phyloP scores from a whole-genome alignment of 371 early-diverging fungal genomes.

The Phascolomyces articulosus region DNA sequence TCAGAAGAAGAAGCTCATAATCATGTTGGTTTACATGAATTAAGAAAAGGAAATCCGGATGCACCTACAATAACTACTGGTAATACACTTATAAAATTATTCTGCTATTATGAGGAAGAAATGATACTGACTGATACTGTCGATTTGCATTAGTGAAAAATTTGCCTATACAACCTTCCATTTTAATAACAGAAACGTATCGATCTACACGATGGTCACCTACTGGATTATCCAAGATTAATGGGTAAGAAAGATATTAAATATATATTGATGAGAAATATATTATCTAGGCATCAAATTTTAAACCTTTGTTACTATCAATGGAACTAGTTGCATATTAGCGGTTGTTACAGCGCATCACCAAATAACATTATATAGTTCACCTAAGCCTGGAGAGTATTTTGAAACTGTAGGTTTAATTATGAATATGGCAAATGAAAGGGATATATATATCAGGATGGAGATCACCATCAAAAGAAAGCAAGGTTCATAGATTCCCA shows the following conservation, averaged over 20 bases:
- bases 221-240: conserved; percentile 19
- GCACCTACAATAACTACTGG: neutral
- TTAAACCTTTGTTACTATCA: too few relatives aligned
- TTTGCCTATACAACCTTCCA: conserved; percentile 19
- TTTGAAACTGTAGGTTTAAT: neutral
- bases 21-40: conserved; percentile 6
- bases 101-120: too few relatives aligned
- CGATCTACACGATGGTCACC: conserved; percentile 38
- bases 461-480: too few relatives aligned
- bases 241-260: conserved; percentile 22
- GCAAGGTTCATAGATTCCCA: too few relatives aligned
- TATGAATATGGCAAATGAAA: neutral
- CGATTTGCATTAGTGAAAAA: conserved; percentile 13
- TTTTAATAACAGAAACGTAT: conserved; percentile 23
- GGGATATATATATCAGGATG: too few relatives aligned
- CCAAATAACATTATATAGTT: conserved; percentile 24
- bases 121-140: too few relatives aligned
- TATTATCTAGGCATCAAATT: neutral
- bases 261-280: neutral
- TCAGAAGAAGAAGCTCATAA: conserved; percentile 29
- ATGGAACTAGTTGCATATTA: conserved; percentile 31
- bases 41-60: conserved; percentile 2
- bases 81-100: neutral
- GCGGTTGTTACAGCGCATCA: conserved; percentile 39
- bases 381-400: neutral